phyloP scores from a whole-genome alignment of 1,284 basidiomycete genomes.

The Phylloboletellus chloephorus region DNA sequence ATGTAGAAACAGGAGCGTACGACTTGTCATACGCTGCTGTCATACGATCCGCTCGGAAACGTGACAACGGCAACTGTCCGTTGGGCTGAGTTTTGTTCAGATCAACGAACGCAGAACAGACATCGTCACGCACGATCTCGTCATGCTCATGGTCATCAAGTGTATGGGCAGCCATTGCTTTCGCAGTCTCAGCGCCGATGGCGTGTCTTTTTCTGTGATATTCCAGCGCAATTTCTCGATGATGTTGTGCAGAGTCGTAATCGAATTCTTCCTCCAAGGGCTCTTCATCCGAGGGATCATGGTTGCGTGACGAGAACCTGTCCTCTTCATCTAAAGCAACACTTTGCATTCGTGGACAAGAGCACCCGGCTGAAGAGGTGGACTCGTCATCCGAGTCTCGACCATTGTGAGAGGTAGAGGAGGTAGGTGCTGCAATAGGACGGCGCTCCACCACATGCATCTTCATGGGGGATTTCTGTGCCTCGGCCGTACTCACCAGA shows the following conservation, averaged over 20 bases:
- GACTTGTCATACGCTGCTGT: slow-evolving; percentile 41
- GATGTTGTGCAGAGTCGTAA: slow-evolving; percentile 56
- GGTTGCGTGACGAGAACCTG: slow-evolving; percentile 18
- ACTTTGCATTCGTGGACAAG: slow-evolving; percentile 21
- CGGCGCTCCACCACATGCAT: slow-evolving; percentile 63
- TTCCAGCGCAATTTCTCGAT: slow-evolving; percentile 67
- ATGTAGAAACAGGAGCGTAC: slow-evolving; percentile 32
- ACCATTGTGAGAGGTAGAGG: slow-evolving; percentile 14
- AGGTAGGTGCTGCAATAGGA: slow-evolving; percentile 24
- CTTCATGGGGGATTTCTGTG: slow-evolving; percentile 53
- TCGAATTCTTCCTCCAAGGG: slow-evolving; percentile 46
- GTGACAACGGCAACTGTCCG: slow-evolving; percentile 49
- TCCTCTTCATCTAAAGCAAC: slow-evolving; percentile 10
- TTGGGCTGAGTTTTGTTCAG: slow-evolving; percentile 12
- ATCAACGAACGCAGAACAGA: neutral
- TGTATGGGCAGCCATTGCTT: slow-evolving; percentile 45
- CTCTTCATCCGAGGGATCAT: slow-evolving; percentile 27
- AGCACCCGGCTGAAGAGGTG: slow-evolving; percentile 28
- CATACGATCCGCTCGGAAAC: slow-evolving; percentile 56
- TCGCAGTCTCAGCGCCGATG: slow-evolving; percentile 48
- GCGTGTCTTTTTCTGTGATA: slow-evolving; percentile 58
- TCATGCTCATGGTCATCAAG: slow-evolving; percentile 41
- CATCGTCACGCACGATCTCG: slow-evolving; percentile 38
- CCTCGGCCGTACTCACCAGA: slow-evolving; percentile 35
- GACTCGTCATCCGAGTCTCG: slow-evolving; percentile 51